Percentiles rank a stretch among this genome's conserved stretches.
Conservation (phyloP, 2,329 filamentous ascomycete species). For the Diaporthe australafricana region DNA sequence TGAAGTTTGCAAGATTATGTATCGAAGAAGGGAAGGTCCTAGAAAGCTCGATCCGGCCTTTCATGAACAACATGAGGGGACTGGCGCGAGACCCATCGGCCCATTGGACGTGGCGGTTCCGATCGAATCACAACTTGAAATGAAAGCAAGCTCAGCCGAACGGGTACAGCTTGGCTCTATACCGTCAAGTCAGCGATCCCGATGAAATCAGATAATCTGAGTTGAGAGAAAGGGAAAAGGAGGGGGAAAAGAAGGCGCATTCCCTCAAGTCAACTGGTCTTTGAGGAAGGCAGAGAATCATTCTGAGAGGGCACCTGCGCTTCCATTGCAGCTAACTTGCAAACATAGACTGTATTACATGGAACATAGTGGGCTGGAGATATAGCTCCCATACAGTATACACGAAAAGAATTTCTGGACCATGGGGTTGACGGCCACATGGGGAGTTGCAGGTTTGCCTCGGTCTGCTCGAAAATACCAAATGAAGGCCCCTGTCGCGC, state of each 20-base stretch:
- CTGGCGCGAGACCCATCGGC: conserved; percentile 44
- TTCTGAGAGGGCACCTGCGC: too few species aligned
- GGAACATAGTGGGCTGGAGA: too few species aligned
- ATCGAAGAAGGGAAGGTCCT: conserved; percentile 44
- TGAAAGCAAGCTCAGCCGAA: neutral
- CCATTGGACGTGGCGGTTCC: conserved; percentile 45
- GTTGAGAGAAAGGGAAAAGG: too few species aligned
- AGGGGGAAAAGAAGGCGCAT: too few species aligned
- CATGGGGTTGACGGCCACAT: too few species aligned
- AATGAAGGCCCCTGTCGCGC: too few species aligned
- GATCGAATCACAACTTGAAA: neutral
- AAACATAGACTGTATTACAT: neutral
- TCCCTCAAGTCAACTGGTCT: too few species aligned
- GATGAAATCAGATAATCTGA: neutral
- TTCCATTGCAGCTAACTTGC: neutral
- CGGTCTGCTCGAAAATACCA: too few species aligned
- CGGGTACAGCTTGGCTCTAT: neutral
- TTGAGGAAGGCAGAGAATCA: too few species aligned
- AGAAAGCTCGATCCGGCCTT: conserved; percentile 47
- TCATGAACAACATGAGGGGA: conserved; percentile 48
- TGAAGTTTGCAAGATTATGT: conserved; percentile 46
- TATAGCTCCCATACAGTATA: too few species aligned
- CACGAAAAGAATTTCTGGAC: too few species aligned
- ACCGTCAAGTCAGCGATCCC: neutral
- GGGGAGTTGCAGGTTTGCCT: too few species aligned